phyloP scores from a whole-genome alignment of 2,329 filamentous ascomycete genomes.

The Xylariaceae sp. region DNA sequence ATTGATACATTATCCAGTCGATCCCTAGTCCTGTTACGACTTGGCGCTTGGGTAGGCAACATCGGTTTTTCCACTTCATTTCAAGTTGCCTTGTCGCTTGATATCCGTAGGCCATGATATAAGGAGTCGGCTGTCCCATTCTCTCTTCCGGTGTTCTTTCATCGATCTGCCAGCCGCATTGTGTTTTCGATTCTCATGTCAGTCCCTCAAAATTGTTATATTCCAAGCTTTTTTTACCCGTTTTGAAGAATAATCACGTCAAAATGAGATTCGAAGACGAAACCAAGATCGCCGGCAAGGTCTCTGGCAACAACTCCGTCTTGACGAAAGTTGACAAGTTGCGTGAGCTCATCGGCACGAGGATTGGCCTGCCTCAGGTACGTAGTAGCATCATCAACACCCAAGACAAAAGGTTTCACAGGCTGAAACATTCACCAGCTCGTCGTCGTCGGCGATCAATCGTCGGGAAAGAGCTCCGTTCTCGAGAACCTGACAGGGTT shows the following conservation, averaged over 20 bases:
- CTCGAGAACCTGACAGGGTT: constrained; percentile 59
- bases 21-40: no score
- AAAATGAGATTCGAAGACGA: not conserved
- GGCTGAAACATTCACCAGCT: constrained; percentile 39
- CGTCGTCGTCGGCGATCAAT: constrained; percentile 79
- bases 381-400: constrained; percentile 13
- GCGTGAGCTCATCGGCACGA: constrained; percentile 37
- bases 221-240: not conserved
- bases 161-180: no score
- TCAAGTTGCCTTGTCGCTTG: no score
- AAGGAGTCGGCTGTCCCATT: no score
- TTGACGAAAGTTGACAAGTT: constrained; percentile 38
- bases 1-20: no score
- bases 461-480: constrained; percentile 80
- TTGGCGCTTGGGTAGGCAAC: no score
- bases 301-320: constrained; percentile 31
- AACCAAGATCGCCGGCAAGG: not conserved
- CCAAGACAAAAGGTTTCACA: not conserved
- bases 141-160: no score
- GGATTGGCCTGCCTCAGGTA: constrained; percentile 32
- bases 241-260: not conserved
- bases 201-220: not conserved
- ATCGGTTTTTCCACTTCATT: no score
- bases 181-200: no score
- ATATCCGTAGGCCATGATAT: no score